Evolutionary conservation across 768 basidiomycete species (phyloP), one percentile per base, ranked within the genome.

Genomic region (Leccinum arenicola): DNA sequence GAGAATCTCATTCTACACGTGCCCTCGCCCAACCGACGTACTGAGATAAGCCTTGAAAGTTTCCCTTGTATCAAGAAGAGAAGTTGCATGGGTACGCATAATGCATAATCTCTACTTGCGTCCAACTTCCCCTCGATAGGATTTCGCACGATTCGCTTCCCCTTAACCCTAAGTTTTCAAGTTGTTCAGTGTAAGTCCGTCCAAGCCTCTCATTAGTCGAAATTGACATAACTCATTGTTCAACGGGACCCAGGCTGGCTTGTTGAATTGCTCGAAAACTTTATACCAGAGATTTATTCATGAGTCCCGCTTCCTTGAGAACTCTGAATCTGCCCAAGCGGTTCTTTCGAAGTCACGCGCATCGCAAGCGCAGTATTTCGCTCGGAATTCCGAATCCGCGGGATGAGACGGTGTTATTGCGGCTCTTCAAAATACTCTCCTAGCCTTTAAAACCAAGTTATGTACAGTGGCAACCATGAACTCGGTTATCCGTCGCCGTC

Each of bases 1-100:
- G 55, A 48, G 65, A 69, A 61, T 61, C 58, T 50, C 57, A n/a
- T 55, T 47, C 35, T 49, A 64, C 64, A 66, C 67, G 67, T 67
- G 59, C 53, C 56, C 40, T 55, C 50, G 38, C 38, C 40, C 56
- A 31, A 50, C 36, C n/a, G 19, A 54, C 55, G 25, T 21, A 52
- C 43, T 60, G 29, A 48, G 50, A 67, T 38, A 52, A 51, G 40
- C 35, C 58, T 21, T 33, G 50, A 61, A 45, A 40, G 6, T 11
- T 33, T 40, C 40, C 31, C 43, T 45, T 52, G 33, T 51, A 54
- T 40, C 59, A 50, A 61, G 54, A 49, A 47, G 35, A 50, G 50
- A 52, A 58, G 29, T 27, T 7, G 40, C 19, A 38, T 23, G 11
- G 33, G 15, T 31, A 27, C n/a, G 36, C 49, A 50, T 51, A 31